Evolutionary conservation across 2,329 filamentous ascomycete species (phyloP), one percentile per base, ranked within the genome.

Genomic region (Apiospora aurea): DNA sequence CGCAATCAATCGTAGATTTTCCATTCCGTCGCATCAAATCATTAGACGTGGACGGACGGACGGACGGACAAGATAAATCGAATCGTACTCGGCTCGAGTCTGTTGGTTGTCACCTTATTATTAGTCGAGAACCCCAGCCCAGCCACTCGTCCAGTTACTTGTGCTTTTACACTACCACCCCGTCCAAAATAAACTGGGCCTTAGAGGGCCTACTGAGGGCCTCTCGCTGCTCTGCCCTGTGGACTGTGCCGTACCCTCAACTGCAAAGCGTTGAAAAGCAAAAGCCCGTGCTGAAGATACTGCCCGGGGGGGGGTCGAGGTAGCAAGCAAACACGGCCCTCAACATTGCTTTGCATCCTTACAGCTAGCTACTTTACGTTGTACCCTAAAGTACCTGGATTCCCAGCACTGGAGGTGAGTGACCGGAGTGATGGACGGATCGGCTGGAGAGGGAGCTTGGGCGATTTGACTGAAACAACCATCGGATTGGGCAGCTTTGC

Each of bases 381-480:
- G 49, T 51, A 51, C 49, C 49, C 49, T 51, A 51, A 51, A 24
- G 49, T 26, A n/a, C 46, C 46, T 49, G 46, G 10, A 49, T 49
- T 49, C 26, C n/a, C 4, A 51, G n/a, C n/a, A 49, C 47, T 49
- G n/a, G 44, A 47, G 44, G 44, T 47, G 16, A 47, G 44, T 47
- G 44, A 21, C 44, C 44, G 44, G 44, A 47, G 44, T n/a, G 21
- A 49, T 49, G 21, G 47, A 49, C n/a, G n/a, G 49, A 61, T 38
- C 53, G 53, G 53, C 14, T 64, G 29, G 53, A 64, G 53, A 64
- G 57, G 57, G 57, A 64, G 57, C 57, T 64, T 64, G 57, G 57
- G 57, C 57, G 57, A 64, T 64, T 64, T 64, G 57, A 64, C 57
- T 64, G 57, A 64, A 64, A 64, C 57, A 64, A 41, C 57, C 57